phyloP scores from a whole-genome alignment of 2,329 filamentous ascomycete genomes.

The Sarocladium oryzae region DNA sequence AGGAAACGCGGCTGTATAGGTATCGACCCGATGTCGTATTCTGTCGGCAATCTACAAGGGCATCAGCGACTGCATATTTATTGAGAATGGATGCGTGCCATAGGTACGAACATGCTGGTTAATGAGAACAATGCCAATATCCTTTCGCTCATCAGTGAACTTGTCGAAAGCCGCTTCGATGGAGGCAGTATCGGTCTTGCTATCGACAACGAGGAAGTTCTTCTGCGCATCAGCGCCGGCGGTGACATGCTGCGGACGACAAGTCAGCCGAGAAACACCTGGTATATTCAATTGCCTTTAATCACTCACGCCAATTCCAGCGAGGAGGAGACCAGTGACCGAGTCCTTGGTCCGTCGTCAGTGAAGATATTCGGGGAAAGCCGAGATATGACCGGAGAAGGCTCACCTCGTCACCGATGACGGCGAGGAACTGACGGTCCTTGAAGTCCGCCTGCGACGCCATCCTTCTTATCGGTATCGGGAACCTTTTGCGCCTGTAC shows the following conservation, averaged over 20 bases:
- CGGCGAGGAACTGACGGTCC: conserved; percentile 91
- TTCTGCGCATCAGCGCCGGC: conserved; percentile 83
- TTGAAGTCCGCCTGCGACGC: conserved; percentile 56
- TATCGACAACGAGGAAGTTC: conserved; percentile 96
- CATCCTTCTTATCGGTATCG: conserved; percentile 27
- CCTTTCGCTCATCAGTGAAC: conserved; percentile 86
- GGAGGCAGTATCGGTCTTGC: conserved; percentile 79
- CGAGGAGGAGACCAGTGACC: conserved; percentile 89
- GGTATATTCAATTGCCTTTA: background rate
- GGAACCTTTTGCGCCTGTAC: background rate
- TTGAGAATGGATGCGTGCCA: background rate
- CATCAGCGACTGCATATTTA: conserved; percentile 19
- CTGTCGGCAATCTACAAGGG: conserved; percentile 72
- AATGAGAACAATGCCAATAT: conserved; percentile 93
- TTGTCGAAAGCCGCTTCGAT: conserved; percentile 88
- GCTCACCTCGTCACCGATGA: conserved; percentile 90
- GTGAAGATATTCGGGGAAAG: conserved; percentile 9
- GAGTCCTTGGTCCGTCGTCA: conserved; percentile 62
- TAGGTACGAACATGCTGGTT: conserved; percentile 78
- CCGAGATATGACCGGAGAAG: background rate
- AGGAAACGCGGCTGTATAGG: conserved; percentile 92
- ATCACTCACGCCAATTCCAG: conserved; percentile 78
- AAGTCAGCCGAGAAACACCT: background rate
- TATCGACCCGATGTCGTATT: conserved; percentile 86
- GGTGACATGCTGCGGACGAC: conserved; percentile 68